Conservation (phyloP, 1,139 yeast genomes). For the Hemisphaericaspora lyxosophila region DNA sequence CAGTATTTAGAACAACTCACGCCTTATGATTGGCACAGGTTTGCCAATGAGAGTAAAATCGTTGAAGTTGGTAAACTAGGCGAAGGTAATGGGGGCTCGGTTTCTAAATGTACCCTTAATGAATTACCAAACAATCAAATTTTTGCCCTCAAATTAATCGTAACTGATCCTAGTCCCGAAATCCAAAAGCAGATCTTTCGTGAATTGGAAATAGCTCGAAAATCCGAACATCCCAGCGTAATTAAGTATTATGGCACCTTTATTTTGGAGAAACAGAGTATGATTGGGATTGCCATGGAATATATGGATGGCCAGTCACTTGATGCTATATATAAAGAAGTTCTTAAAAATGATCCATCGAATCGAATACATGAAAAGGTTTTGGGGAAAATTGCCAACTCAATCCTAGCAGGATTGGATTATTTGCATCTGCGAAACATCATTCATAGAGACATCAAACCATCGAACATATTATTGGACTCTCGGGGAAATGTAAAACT, state of each 20-base stretch:
- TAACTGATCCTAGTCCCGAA: constrained; percentile 76
- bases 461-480: constrained; percentile 83
- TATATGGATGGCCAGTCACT: constrained; percentile 91
- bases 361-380: constrained; percentile 93
- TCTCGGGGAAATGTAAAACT: constrained; percentile 77
- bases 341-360: constrained; percentile 57
- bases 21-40: constrained; percentile 74
- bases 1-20: constrained; percentile 55
- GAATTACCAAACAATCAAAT: constrained; percentile 39
- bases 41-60: constrained; percentile 49
- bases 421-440: constrained; percentile 85
- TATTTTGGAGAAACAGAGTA: constrained; percentile 66
- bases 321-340: constrained; percentile 80
- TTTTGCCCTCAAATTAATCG: constrained; percentile 84
- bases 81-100: constrained; percentile 95
- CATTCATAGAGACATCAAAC: constrained; percentile 92
- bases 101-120: constrained; percentile 57
- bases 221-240: constrained; percentile 79
- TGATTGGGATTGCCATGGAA: constrained; percentile 91
- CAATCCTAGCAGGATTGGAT: constrained; percentile 78
- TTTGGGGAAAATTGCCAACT: constrained; percentile 82
- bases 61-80: constrained; percentile 63
- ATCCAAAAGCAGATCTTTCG: constrained; percentile 82
- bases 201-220: constrained; percentile 82
- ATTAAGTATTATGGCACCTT: constrained; percentile 93